Conservation (phyloP, 2,329 filamentous ascomycete species). For the Cercospora sp. region DNA sequence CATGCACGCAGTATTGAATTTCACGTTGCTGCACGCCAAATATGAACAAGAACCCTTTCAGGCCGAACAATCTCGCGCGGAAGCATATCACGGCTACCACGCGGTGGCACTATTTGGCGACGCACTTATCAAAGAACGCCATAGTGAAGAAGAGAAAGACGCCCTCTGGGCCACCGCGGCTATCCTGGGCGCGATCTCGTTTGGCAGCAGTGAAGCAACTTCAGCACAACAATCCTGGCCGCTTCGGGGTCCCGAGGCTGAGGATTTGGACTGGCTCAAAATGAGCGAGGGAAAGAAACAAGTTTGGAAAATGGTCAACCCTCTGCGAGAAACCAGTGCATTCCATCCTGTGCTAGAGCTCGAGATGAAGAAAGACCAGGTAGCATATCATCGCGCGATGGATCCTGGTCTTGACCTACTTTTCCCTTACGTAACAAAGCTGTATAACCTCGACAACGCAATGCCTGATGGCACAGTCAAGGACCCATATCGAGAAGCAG, state of each 20-base stretch:
- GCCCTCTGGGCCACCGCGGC: constrained; percentile 50
- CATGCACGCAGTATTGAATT: constrained; percentile 55
- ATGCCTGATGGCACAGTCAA: constrained; percentile 16
- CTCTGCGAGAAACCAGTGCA: constrained; percentile 50
- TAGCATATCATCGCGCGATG: not conserved
- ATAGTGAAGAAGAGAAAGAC: constrained; percentile 47
- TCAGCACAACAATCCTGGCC: constrained; percentile 57
- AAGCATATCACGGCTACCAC: constrained; percentile 52
- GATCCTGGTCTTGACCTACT: constrained; percentile 25
- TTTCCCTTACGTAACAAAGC: constrained; percentile 22
- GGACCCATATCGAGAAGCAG: constrained; percentile 37
- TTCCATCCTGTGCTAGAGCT: constrained; percentile 42
- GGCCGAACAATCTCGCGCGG: constrained; percentile 34
- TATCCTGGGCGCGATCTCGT: constrained; percentile 50
- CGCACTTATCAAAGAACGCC: constrained; percentile 41
- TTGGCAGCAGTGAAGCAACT: constrained; percentile 48
- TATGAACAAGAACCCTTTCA: constrained; percentile 38
- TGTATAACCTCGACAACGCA: constrained; percentile 31
- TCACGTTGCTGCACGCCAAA: constrained; percentile 57
- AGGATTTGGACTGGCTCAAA: constrained; percentile 60
- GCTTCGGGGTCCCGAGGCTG: constrained; percentile 44
- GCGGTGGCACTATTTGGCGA: constrained; percentile 52
- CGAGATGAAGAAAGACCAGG: constrained; percentile 16
- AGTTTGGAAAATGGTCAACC: constrained; percentile 55
- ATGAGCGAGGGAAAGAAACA: constrained; percentile 58